A percentile compares a stretch with the other conserved stretches of the same genome.
These are phyloP conservation scores for Boletus rex-veris DNA, from an alignment of 768 basidiomycete genomes.

Conservation along the genomic window DNA sequence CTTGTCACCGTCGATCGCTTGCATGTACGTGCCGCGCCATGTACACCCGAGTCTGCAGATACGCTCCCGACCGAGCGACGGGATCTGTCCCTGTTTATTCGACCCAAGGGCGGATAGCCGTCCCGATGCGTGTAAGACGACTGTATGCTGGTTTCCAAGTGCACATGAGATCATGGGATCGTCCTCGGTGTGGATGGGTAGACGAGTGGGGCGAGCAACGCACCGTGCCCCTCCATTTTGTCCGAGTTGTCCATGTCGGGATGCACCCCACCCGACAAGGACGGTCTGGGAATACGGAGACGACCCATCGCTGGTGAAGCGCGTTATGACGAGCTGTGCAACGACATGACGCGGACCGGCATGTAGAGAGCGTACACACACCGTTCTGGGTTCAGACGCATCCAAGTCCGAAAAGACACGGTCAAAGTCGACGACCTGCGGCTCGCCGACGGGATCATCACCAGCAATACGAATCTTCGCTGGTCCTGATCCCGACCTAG, in stretches of 20 bases:
- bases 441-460: not conserved
- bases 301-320: conserved; percentile 22
- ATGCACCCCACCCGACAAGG: conserved; percentile 78
- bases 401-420: conserved; percentile 31
- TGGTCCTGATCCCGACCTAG: no score
- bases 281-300: conserved; percentile 21
- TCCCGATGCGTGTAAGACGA: conserved; percentile 45
- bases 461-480: no score
- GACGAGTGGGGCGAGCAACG: conserved; percentile 24
- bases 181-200: conserved; percentile 31
- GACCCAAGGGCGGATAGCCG: conserved; percentile 58
- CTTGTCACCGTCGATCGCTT: conserved; percentile 19
- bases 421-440: conserved; percentile 12
- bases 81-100: conserved; percentile 65
- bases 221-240: conserved; percentile 13
- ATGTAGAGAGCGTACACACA: conserved; percentile 42
- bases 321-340: conserved; percentile 36
- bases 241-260: conserved; percentile 84
- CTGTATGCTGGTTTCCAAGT: conserved; percentile 54
- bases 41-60: conserved; percentile 52
- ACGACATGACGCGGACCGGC: conserved; percentile 76
- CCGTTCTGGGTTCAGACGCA: conserved; percentile 11
- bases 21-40: conserved; percentile 76
- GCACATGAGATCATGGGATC: conserved; percentile 36
- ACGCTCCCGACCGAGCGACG: conserved; percentile 30